Conservation (phyloP, 768 basidiomycete genomes). For the Suillus bovinus region DNA sequence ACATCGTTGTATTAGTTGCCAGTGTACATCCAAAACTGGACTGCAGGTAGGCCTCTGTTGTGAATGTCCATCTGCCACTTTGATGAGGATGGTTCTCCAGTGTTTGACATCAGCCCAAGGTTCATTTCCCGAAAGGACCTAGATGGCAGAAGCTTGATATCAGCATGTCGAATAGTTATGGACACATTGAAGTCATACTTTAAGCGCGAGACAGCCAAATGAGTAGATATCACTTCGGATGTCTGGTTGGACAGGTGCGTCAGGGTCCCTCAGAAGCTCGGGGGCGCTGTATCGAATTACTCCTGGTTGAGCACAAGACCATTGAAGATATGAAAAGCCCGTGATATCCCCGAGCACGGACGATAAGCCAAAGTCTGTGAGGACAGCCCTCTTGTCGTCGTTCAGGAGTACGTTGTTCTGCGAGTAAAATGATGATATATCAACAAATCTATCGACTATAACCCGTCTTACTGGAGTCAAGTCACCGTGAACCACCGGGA, state of each 20-base stretch:
- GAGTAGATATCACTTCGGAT: conserved; percentile 11
- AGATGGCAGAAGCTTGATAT: background rate
- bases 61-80: background rate
- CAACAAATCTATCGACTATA: background rate
- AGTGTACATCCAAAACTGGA: background rate
- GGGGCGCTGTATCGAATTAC: conserved; percentile 47
- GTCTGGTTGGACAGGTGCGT: background rate
- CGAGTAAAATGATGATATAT: background rate
- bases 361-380: conserved; percentile 48
- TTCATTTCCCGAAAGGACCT: conserved; percentile 6
- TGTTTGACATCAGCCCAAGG: conserved; percentile 3
- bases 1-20: conserved; percentile 2
- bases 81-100: background rate
- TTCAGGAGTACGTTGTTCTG: conserved; percentile 45
- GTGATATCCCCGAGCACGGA: conserved; percentile 34
- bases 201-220: conserved; percentile 29
- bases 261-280: conserved; percentile 29
- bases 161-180: background rate
- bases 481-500: conserved; percentile 3
- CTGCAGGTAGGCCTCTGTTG: background rate
- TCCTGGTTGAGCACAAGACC: conserved; percentile 27
- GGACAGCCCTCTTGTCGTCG: conserved; percentile 36
- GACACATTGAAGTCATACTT: background rate
- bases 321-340: conserved; percentile 30
- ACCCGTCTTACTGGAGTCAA: background rate